Conservation (phyloP, 2,329 filamentous ascomycete genomes). For the Emmonsiellopsis sp. region DNA sequence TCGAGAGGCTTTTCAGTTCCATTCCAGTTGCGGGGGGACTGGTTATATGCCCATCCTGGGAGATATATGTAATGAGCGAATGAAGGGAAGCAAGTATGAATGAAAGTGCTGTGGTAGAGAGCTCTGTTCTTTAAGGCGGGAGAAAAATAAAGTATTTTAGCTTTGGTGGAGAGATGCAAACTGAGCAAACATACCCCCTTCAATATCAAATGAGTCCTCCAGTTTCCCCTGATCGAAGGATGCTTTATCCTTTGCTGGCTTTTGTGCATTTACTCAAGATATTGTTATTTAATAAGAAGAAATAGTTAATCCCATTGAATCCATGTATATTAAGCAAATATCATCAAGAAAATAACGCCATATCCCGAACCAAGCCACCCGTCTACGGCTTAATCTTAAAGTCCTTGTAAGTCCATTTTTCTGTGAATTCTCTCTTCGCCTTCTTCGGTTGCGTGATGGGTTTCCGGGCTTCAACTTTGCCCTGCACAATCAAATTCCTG, state of each 20-base stretch:
- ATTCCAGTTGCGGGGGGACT: slow-evolving; percentile 21
- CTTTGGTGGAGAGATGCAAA: slow-evolving; percentile 4
- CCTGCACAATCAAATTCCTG: slow-evolving; percentile 75
- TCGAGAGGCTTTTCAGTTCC: slow-evolving; percentile 37
- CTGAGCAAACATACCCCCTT: slow-evolving; percentile 8
- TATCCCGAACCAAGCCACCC: neutral
- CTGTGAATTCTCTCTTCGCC: slow-evolving; percentile 68
- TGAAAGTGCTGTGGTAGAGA: neutral
- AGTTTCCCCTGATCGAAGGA: too few species aligned
- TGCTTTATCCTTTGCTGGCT: too few species aligned
- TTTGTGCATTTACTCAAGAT: too few species aligned
- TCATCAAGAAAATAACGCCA: neutral
- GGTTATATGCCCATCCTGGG: neutral
- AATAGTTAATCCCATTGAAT: too few species aligned
- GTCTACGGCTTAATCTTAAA: slow-evolving; percentile 48
- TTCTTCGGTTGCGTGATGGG: slow-evolving; percentile 75
- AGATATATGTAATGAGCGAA: neutral
- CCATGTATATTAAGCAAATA: too few species aligned
- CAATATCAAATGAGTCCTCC: neutral
- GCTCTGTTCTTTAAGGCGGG: neutral
- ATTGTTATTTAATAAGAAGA: too few species aligned
- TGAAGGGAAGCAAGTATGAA: neutral
- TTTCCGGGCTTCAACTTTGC: slow-evolving; percentile 77
- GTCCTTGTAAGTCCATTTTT: slow-evolving; percentile 98
- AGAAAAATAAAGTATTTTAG: neutral